Evolutionary conservation across 371 early-diverging fungal genomes (phyloP).

Genomic region (Saksenaea oblongispora): DNA sequence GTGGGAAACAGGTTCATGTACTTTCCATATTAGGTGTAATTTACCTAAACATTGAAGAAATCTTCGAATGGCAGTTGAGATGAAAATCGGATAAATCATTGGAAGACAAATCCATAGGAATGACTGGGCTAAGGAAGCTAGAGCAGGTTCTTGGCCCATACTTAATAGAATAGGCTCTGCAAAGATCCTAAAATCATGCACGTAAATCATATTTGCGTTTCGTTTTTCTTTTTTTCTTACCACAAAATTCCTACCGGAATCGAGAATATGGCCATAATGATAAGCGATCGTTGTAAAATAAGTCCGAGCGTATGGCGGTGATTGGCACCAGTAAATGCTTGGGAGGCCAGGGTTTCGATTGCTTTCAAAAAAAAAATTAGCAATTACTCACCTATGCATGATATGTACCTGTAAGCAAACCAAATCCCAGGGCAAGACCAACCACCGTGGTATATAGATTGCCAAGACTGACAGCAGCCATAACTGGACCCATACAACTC

Average conservation of each 20-base stretch:
- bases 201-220: background rate
- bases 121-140: slow-evolving; percentile 31
- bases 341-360: slow-evolving; percentile 46
- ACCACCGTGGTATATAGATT: slow-evolving; percentile 31
- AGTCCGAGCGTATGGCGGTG: slow-evolving; percentile 35
- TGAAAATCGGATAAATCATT: slow-evolving; percentile 26
- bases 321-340: slow-evolving; percentile 43
- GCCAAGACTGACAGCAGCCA: slow-evolving; percentile 41
- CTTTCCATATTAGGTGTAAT: background rate
- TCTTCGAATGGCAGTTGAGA: slow-evolving; percentile 32
- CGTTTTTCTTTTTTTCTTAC: slow-evolving; percentile 9
- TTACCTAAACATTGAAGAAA: slow-evolving; percentile 42
- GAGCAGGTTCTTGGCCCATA: slow-evolving; percentile 38
- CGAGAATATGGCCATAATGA: slow-evolving; percentile 31
- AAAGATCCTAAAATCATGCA: slow-evolving; percentile 16
- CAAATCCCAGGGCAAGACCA: slow-evolving; percentile 39
- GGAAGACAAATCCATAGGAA: slow-evolving; percentile 32
- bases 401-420: slow-evolving; percentile 39
- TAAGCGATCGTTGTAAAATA: slow-evolving; percentile 38
- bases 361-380: slow-evolving; percentile 21
- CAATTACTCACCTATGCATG: background rate
- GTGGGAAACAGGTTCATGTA: background rate
- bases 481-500: slow-evolving; percentile 13
- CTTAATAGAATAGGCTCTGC: slow-evolving; percentile 26
- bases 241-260: slow-evolving; percentile 25